Base-by-base conservation (phyloP, 2,329 filamentous ascomycete genomes). In the Delphinella strobiligena region DNA sequence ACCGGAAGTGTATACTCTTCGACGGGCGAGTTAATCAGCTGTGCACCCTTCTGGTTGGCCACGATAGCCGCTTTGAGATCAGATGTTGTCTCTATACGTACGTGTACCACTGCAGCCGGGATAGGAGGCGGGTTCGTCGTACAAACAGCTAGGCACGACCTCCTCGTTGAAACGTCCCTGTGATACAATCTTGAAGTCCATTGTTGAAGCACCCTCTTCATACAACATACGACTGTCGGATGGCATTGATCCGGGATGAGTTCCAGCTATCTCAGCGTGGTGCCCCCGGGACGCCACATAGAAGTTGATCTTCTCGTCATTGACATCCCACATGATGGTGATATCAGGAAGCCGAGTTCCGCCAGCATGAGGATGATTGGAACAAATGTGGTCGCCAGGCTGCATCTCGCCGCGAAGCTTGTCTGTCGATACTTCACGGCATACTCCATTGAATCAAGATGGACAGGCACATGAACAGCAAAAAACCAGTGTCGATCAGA, bases 321-420 rank as follows among this genome's bases (percentile, higher is more conserved):
- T 65, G 2, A 64, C 56, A 10, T 62, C 62, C 1, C 61, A 63
- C 1, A 64, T 57, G 4, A 64, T 59, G 1, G 63, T 66, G 4
- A 66, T 47, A 35, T 65, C 63, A 1, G 63, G 63, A 1, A 66
- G 62, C 63, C 91, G 84, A 0, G 85, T 93, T 31, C 84, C 84
- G 24, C 84, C 84, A 51, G 79, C 88, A 55, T 85, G 84, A 1
- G 62, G 62, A 43, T 63, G 59, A 36, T 66, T 67, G 8, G 58
- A 58, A 5, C 62, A 42, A 11, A 65, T 51, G 4, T 63, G 60
- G 36, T 66, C 62, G 2, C 62, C 62, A 1, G 54, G 51, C n/a
- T 51, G 49, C 4, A 66, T 40, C n/a, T 54, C 52, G 3, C 54
- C 55, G 1, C 45, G 41, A 49, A 55, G 59, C 10, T 54, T 50